A percentile compares a stretch with the other conserved stretches of the same genome.
Conservation (phyloP, 2,329 filamentous ascomycete species). For the Colletotrichum sp. region DNA sequence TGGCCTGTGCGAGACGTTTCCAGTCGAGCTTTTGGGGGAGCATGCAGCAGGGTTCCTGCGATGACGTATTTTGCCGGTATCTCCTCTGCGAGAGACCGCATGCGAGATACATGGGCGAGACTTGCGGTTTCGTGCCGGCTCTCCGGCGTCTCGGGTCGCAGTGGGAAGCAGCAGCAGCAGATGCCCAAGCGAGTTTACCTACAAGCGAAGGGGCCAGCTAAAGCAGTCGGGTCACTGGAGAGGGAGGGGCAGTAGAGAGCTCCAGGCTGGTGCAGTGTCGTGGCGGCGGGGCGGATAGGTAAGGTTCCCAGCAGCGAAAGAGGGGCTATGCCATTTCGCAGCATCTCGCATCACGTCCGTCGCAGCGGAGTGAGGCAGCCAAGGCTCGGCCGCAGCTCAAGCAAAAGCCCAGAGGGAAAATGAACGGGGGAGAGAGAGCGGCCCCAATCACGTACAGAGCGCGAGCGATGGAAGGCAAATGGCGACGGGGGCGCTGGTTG, state of each 20-base stretch:
- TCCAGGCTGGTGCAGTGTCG: neutral
- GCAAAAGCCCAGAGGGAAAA: neutral
- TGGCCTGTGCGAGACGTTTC: constrained; percentile 17
- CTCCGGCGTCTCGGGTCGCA: constrained; percentile 3
- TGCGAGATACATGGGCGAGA: neutral
- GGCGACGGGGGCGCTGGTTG: neutral
- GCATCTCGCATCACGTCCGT: neutral
- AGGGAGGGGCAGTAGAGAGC: neutral
- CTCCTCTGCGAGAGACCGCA: neutral
- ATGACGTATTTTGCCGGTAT: neutral
- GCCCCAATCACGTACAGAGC: neutral
- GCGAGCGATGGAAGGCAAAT: neutral
- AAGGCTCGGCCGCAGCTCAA: neutral
- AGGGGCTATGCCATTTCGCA: constrained; percentile 11
- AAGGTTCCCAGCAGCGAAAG: neutral
- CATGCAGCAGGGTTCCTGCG: neutral
- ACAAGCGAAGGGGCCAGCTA: neutral
- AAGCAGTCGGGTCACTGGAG: neutral
- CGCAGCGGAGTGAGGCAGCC: neutral
- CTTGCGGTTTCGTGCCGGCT: neutral
- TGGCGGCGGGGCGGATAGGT: neutral
- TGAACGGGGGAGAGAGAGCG: neutral
- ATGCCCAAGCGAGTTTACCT: neutral
- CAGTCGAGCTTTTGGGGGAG: constrained; percentile 2
- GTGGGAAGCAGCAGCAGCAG: neutral